phyloP scores from a whole-genome alignment of 2,329 filamentous ascomycete genomes.

The Hymenoscyphus scutula region DNA sequence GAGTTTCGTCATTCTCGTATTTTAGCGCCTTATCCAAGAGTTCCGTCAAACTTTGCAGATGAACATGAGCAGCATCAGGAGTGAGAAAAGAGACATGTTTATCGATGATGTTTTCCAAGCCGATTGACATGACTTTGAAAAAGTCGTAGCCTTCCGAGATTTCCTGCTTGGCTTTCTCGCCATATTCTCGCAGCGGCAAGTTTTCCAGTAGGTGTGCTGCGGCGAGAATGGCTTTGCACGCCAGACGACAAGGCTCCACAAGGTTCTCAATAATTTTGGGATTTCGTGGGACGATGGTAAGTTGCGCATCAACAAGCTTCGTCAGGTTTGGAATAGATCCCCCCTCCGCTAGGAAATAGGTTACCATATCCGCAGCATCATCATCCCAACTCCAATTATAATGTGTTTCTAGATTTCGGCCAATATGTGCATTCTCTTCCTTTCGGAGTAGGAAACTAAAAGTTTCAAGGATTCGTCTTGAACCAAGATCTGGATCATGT shows the following conservation, averaged over 20 bases:
- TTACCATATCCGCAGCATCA: slow-evolving; percentile 27
- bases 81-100: slow-evolving; percentile 54
- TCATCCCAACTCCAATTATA: slow-evolving; percentile 41
- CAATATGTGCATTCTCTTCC: slow-evolving; percentile 37
- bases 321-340: slow-evolving; percentile 45
- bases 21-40: slow-evolving; percentile 44
- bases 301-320: slow-evolving; percentile 43
- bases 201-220: slow-evolving; percentile 21
- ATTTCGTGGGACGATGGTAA: slow-evolving; percentile 42
- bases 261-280: slow-evolving; percentile 44
- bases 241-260: slow-evolving; percentile 31
- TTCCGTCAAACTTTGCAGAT: slow-evolving; percentile 43
- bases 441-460: slow-evolving; percentile 41
- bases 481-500: slow-evolving; percentile 42
- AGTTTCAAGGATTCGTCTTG: slow-evolving; percentile 46
- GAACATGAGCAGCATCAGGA: slow-evolving; percentile 43
- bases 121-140: slow-evolving; percentile 44
- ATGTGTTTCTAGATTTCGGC: slow-evolving; percentile 37
- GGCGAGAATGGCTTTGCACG: slow-evolving; percentile 24
- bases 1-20: slow-evolving; percentile 21
- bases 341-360: slow-evolving; percentile 36
- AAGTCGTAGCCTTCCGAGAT: slow-evolving; percentile 44
- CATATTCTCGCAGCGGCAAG: slow-evolving; percentile 17
- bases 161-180: slow-evolving; percentile 36
- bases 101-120: slow-evolving; percentile 49